Base-by-base conservation (phyloP, 495 filamentous ascomycete genomes). In the Aspergillus panamensis region DNA sequence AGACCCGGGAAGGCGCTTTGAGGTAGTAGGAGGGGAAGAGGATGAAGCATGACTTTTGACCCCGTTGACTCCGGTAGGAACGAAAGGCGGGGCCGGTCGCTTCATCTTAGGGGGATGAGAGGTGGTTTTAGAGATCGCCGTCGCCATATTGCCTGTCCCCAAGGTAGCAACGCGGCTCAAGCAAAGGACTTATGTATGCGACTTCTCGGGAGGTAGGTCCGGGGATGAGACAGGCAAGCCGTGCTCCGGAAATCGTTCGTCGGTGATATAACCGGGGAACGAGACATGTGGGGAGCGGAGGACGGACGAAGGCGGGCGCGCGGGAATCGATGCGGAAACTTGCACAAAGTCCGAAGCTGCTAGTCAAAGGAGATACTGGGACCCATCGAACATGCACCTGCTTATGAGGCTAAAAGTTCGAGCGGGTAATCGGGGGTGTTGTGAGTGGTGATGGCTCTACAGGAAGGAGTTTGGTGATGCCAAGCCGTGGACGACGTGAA, bases 71-170 rank as follows among this genome's bases (percentile, higher is more conserved):
- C 73, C 70, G 48, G 84, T 80, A 64, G 88, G 86, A 49, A 84
- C 77, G 43, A 84, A 82, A 49, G 86, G 85, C 53, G 85, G 85
- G 58, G 84, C 78, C 57, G 87, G 87, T 32, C 87, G 87, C 72
- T 90, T 90, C 63, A 87, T 83, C 70, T 91, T 90, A 63, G 80
- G 80, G 55, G 82, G 70, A 64, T 81, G 80, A 45, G 83, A 75
- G 64, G 78, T 73, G 13, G 80, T 80, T 60, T 80, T 82, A 48
- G 80, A 77, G 43, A 84, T 73, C 39, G 80, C 80, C 48, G 80
- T 81, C 29, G 80, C 78, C 80, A 81, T 82, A 44, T 42, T 69
- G 67, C 49, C 58, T 49, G 57, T 25, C 57, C 45, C 57, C 55
- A 50, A 20, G 21, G 49, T 59, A 62, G 67, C 64, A 58, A 68